A percentile compares a stretch with the other conserved stretches of the same genome.
Conservation (phyloP, 2,329 filamentous ascomycete genomes). For the Fusarium sambucinum region DNA sequence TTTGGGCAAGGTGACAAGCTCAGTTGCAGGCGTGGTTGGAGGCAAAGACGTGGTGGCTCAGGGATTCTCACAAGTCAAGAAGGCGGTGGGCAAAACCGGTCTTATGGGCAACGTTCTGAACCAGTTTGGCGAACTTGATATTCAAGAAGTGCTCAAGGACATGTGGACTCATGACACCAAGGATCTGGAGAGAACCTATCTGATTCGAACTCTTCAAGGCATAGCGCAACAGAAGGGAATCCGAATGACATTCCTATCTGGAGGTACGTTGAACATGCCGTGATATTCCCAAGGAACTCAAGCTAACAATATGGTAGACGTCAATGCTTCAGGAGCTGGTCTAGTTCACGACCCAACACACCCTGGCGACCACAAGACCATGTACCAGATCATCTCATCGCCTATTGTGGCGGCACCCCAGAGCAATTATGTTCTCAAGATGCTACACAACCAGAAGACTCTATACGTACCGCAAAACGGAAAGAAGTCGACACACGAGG, state of each 20-base stretch:
- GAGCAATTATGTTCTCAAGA: conserved; percentile 85
- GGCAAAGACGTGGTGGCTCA: conserved; percentile 93
- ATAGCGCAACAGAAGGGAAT: conserved; percentile 96
- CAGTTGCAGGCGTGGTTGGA: conserved; percentile 93
- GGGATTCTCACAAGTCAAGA: conserved; percentile 95
- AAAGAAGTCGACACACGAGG: conserved; percentile 76
- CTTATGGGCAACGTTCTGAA: conserved; percentile 96
- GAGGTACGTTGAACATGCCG: conserved; percentile 66
- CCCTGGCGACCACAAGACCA: conserved; percentile 95
- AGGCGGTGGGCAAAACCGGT: conserved; percentile 93
- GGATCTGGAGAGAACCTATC: conserved; percentile 94
- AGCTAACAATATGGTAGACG: conserved; percentile 63
- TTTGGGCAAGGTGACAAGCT: conserved; percentile 93
- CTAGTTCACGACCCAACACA: conserved; percentile 93
- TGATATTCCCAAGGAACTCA: conserved; percentile 9
- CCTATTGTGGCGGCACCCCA: conserved; percentile 92
- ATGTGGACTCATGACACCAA: conserved; percentile 99
- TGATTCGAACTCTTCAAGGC: conserved; percentile 94
- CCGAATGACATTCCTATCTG: conserved; percentile 96
- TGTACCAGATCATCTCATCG: conserved; percentile 97
- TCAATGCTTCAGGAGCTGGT: conserved; percentile 91
- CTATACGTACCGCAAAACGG: conserved; percentile 94
- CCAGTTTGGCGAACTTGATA: conserved; percentile 95
- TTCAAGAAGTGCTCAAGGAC: conserved; percentile 93
- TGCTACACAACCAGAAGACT: conserved; percentile 94